Base-by-base conservation (phyloP, 2,329 filamentous ascomycete species). In the Cercospora canescens region DNA sequence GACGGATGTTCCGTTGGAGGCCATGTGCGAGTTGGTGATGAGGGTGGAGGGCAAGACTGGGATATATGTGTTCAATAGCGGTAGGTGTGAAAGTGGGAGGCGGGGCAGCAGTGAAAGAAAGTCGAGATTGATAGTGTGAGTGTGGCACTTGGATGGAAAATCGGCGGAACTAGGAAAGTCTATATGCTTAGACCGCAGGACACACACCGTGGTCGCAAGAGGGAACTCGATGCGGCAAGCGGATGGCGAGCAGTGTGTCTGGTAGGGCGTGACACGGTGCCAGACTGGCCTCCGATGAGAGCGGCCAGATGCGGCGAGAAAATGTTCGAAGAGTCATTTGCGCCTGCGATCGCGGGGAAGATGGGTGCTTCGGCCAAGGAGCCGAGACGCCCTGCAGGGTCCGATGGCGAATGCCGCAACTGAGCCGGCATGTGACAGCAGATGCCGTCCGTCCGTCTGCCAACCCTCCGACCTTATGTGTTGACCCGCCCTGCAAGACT, bases 1-100 rank as follows among this genome's bases (percentile, higher is more conserved):
- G 32, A 63, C 28, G n/a, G 45, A 59, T 12, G 65, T 60, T 48
- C 63, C 65, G 65, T 67, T 70, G 55, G 63, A 54, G 11, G 69
- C 59, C 69, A 71, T 71, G 45, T 64, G 55, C 30, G 52, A 8
- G 16, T 5, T 35, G 34, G 37, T 62, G 21, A 9, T 48, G 57
- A 37, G 21, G 57, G n/a, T 26, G 6, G 24, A 52, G 45, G 45
- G 45, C 2, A 16, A 12, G 14, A 26, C 14, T 34, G 21, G 24
- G 28, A 16, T 18, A 60, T 34, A 56, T 21, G 6, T 56, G 45
- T 7, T 28, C 45, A 28, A 28, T 52, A 24, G 35, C 28, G 24
- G 39, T 45, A 12, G 35, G 56, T 26, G 9, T 39, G 59, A 32
- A 24, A 37, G 26, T 64, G 30, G 56, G 60, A 55, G 60, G 58